A percentile compares a stretch with the other conserved stretches of the same genome.
These are phyloP conservation scores for Erythrobasidium yunnanense DNA, from an alignment of 768 basidiomycete species.

Conservation along the genomic window DNA sequence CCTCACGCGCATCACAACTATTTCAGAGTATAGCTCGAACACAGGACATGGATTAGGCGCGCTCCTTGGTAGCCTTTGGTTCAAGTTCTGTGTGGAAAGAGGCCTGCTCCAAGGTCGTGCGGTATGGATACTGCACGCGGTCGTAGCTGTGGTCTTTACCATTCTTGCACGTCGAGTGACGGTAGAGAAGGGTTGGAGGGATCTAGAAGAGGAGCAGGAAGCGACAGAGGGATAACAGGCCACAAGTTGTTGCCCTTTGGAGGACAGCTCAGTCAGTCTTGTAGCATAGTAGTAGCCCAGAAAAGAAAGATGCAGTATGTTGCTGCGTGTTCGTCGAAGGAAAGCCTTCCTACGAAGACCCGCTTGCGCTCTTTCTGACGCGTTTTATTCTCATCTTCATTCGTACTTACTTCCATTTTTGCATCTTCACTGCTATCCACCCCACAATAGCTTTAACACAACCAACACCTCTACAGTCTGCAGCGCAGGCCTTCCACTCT, in stretches of 20 bases:
- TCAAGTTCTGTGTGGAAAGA: background rate
- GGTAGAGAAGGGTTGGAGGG: conserved; percentile 1
- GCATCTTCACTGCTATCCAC: no score
- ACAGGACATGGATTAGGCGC: background rate
- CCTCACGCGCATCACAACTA: conserved; percentile 1
- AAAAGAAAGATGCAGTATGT: background rate
- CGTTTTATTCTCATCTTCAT: background rate
- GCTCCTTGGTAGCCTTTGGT: background rate
- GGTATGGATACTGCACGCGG: background rate
- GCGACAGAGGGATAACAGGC: background rate
- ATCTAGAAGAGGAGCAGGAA: background rate
- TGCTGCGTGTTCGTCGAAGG: background rate
- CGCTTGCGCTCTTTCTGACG: background rate
- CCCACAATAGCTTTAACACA: no score
- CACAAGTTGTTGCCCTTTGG: background rate
- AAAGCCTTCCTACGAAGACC: background rate
- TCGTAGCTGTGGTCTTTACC: background rate
- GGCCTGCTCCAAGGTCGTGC: background rate
- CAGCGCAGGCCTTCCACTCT: no score
- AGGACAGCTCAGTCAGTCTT: background rate
- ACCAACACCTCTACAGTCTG: no score
- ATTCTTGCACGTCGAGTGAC: background rate
- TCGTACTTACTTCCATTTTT: background rate
- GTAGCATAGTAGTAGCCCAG: background rate
- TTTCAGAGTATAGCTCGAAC: background rate